Percentiles rank a stretch among this genome's conserved stretches.
phyloP scores from a whole-genome alignment of 2,329 filamentous ascomycete species.

The Coniochaeta pulveracea region DNA sequence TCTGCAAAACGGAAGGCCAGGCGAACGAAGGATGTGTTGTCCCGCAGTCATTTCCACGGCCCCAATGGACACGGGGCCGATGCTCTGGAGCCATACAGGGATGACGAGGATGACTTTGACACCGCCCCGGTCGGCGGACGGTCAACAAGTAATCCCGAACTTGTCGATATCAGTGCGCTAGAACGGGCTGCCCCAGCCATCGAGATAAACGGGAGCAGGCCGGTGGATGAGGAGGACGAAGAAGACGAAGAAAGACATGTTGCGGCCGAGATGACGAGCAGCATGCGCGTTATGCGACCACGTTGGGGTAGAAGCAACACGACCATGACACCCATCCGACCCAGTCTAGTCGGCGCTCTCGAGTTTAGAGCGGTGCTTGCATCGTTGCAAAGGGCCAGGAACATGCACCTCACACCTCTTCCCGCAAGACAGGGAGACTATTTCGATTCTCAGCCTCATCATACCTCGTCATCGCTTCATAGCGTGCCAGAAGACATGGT shows the following conservation, averaged over 20 bases:
- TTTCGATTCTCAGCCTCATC: constrained; percentile 15
- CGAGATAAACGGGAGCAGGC: constrained; percentile 26
- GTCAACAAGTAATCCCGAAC: constrained; percentile 11
- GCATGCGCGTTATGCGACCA: constrained; percentile 78
- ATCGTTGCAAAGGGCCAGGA: constrained; percentile 74
- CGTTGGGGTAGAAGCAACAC: constrained; percentile 56
- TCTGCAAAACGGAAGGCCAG: constrained; percentile 48
- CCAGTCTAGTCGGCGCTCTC: constrained; percentile 83
- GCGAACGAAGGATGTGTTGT: constrained; percentile 56
- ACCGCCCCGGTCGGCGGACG: constrained; percentile 19
- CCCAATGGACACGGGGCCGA: constrained; percentile 38
- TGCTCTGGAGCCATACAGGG: constrained; percentile 54
- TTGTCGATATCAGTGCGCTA: constrained; percentile 28
- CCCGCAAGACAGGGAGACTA: constrained; percentile 15
- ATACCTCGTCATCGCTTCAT: constrained; percentile 2
- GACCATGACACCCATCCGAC: constrained; percentile 73
- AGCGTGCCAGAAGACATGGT: constrained; percentile 4
- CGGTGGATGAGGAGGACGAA: constrained; percentile 27
- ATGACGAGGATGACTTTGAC: constrained; percentile 46
- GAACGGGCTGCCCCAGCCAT: constrained; percentile 32
- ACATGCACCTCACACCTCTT: constrained; percentile 22
- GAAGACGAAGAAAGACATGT: constrained; percentile 51
- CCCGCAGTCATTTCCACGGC: constrained; percentile 62
- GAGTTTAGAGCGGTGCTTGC: constrained; percentile 88
- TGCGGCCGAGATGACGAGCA: constrained; percentile 76